A percentile compares a stretch with the other conserved stretches of the same genome.
These are phyloP conservation scores for Sclerotinia subarctica DNA, from an alignment of 2,329 filamentous ascomycete genomes.

Conservation along the genomic window DNA sequence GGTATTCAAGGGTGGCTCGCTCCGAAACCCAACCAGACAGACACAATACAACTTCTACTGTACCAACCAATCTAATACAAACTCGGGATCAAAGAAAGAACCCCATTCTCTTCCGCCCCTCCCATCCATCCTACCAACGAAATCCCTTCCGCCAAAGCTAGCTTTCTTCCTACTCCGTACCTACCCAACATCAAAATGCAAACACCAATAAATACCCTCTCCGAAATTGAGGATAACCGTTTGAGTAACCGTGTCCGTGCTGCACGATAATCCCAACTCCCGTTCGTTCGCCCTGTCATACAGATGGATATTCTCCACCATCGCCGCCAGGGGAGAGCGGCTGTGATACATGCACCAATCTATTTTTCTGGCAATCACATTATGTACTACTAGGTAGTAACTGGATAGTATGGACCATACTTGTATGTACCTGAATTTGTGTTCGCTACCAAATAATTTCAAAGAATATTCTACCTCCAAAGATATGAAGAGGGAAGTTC, in stretches of 20 bases:
- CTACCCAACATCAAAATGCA: no score
- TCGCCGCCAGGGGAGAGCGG: background rate
- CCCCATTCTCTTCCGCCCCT: background rate
- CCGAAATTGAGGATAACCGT: conserved; percentile 13
- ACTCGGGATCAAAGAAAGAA: background rate
- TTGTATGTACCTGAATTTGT: background rate
- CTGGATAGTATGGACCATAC: background rate
- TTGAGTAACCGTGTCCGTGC: conserved; percentile 15
- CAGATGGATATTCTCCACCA: background rate
- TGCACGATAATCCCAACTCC: conserved; percentile 15
- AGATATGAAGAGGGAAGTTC: background rate
- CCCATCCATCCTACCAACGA: background rate
- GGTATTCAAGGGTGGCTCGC: background rate
- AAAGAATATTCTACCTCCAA: background rate
- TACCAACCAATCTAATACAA: no score
- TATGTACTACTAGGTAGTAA: background rate
- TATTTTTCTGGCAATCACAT: background rate
- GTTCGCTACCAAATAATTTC: background rate
- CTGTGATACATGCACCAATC: background rate
- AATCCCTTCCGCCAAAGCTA: no score
- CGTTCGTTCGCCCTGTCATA: conserved; percentile 9
- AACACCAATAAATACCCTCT: background rate
- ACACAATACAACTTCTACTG: no score
- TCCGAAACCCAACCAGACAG: background rate
- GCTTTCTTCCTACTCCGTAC: background rate